These are phyloP conservation scores for Vitis vinifera DNA, from an alignment of 164 flowering plant species.

Conservation along the genomic window ASM3070453v1 NC_081818.1:1138501-1139000, in stretches of 20 bases:
- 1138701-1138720: background rate
- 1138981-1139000: background rate
- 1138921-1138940: background rate
- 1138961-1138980: background rate
- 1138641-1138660: background rate
- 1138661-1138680: background rate
- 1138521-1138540: too few relatives aligned
- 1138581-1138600: too few relatives aligned
- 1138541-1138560: too few relatives aligned
- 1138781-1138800: too few relatives aligned
- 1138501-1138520: too few relatives aligned
- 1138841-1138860: background rate
- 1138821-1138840: background rate
- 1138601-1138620: background rate
- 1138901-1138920: too few relatives aligned
- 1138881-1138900: background rate
- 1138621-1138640: background rate
- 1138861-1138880: background rate
- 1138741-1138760: background rate
- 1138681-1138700: background rate
- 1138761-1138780: background rate
- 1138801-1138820: background rate
- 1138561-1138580: too few relatives aligned
- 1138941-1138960: background rate
- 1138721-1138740: background rate